Percentiles rank a stretch among this genome's conserved stretches.
phyloP scores from a whole-genome alignment of 139 green algal genomes.

The Monoraphidium neglectum region DNA sequence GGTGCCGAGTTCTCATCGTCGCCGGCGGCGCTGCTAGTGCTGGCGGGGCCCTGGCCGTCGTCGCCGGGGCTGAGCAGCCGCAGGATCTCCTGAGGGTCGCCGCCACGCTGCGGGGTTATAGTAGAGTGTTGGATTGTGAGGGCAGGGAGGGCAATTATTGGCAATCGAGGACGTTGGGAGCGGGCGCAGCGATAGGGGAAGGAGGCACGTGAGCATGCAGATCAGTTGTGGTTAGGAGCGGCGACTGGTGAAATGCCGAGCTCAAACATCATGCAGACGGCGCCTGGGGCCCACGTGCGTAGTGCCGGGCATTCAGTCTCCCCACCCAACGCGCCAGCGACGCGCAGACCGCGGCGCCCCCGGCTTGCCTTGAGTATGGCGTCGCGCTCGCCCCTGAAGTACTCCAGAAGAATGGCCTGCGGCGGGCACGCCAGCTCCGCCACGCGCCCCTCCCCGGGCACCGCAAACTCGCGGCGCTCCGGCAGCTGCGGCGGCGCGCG shows the following conservation, averaged over 20 bases:
- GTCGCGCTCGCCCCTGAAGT: conserved; percentile 36
- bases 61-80: conserved; percentile 8
- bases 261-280: neutral
- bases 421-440: conserved; percentile 47
- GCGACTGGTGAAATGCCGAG: neutral
- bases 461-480: neutral
- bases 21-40: neutral
- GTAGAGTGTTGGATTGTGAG: neutral
- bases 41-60: neutral
- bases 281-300: no score
- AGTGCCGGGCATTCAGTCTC: no score
- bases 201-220: neutral
- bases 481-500: conserved; percentile 4
- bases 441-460: conserved; percentile 13
- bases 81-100: conserved; percentile 14
- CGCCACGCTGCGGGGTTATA: conserved; percentile 22
- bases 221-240: neutral
- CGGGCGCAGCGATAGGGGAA: conserved; percentile 1
- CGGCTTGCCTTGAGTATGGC: conserved; percentile 40
- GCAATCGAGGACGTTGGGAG: neutral
- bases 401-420: conserved; percentile 42
- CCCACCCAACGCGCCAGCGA: no score
- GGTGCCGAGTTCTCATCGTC: neutral
- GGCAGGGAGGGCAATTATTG: no score
- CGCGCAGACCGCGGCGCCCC: no score